phyloP scores from a whole-genome alignment of 2,329 filamentous ascomycete species.

The Aureobasidium leucospermi region DNA sequence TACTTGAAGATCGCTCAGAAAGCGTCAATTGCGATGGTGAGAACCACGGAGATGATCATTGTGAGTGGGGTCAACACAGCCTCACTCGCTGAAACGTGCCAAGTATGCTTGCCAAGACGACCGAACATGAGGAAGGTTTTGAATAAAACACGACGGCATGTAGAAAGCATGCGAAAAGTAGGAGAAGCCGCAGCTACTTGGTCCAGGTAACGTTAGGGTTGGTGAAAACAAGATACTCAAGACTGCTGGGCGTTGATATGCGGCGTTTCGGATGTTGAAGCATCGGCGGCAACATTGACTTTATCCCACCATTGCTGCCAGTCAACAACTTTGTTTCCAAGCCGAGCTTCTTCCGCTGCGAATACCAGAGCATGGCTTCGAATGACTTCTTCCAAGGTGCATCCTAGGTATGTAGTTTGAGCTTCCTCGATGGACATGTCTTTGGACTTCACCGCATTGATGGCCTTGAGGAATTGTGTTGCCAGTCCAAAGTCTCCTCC shows the following conservation, averaged over 20 bases:
- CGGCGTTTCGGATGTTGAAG: not conserved
- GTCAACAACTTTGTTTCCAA: slow-evolving; percentile 59
- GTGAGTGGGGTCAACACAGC: not conserved
- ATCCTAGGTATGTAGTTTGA: slow-evolving; percentile 70
- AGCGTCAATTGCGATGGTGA: not conserved
- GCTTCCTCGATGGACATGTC: slow-evolving; percentile 60
- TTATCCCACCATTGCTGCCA: slow-evolving; percentile 69
- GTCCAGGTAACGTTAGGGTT: not conserved
- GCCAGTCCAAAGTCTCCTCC: slow-evolving; percentile 76
- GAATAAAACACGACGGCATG: not conserved
- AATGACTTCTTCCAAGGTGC: slow-evolving; percentile 78
- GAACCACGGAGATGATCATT: not conserved
- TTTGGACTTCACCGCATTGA: slow-evolving; percentile 68
- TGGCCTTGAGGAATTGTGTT: slow-evolving; percentile 73
- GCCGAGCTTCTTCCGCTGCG: slow-evolving; percentile 81
- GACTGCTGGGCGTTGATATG: not conserved
- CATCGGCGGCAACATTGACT: not conserved
- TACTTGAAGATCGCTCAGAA: not conserved
- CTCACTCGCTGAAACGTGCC: slow-evolving; percentile 7
- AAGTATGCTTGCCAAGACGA: slow-evolving; percentile 2
- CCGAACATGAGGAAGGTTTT: not conserved
- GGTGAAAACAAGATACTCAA: not conserved
- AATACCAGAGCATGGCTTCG: slow-evolving; percentile 89
- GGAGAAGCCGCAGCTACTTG: not conserved
- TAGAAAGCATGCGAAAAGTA: not conserved